Percentiles rank a stretch among this genome's conserved stretches.
Evolutionary conservation across 1,139 yeast genomes (phyloP).

Genomic region (Candida pseudoviswanathii): DNA sequence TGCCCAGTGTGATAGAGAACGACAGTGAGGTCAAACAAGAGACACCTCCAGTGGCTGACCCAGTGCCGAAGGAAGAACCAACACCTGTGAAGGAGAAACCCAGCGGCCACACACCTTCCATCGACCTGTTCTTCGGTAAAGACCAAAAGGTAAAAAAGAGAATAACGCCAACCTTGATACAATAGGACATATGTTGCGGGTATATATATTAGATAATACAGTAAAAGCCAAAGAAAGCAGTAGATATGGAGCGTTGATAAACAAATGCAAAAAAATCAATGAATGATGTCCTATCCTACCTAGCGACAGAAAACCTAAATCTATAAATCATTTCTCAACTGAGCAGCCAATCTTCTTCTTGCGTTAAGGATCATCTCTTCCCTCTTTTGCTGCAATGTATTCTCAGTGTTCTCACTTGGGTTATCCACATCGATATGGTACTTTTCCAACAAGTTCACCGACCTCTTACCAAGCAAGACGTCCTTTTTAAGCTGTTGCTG

Average conservation of each 20-base stretch:
- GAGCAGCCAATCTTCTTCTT: constrained; percentile 42
- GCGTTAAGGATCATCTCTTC: constrained; percentile 50
- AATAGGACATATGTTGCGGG: constrained; percentile 3
- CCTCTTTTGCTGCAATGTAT: constrained; percentile 30
- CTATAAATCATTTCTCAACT: constrained; percentile 28
- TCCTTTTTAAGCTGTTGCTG: constrained; percentile 7
- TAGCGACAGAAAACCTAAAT: neutral
- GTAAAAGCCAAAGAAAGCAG: neutral
- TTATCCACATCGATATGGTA: constrained; percentile 30
- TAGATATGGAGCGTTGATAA: neutral
- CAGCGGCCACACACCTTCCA: constrained; percentile 11
- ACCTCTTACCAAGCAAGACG: constrained; percentile 4
- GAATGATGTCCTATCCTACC: neutral
- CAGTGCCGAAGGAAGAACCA: neutral
- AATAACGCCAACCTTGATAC: constrained; percentile 46
- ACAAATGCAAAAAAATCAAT: neutral
- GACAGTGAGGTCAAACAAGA: constrained; percentile 10
- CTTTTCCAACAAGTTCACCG: constrained; percentile 41
- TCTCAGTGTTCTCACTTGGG: constrained; percentile 16
- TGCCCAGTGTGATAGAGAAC: constrained; percentile 5
- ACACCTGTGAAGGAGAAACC: neutral
- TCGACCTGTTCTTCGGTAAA: constrained; percentile 17
- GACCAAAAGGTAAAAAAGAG: constrained; percentile 40
- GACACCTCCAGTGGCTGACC: neutral
- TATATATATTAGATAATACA: neutral